Evolutionary conservation across 2,329 filamentous ascomycete species (phyloP), one percentile per base, ranked within the genome.

Genomic region (Botrytis squamosa): DNA sequence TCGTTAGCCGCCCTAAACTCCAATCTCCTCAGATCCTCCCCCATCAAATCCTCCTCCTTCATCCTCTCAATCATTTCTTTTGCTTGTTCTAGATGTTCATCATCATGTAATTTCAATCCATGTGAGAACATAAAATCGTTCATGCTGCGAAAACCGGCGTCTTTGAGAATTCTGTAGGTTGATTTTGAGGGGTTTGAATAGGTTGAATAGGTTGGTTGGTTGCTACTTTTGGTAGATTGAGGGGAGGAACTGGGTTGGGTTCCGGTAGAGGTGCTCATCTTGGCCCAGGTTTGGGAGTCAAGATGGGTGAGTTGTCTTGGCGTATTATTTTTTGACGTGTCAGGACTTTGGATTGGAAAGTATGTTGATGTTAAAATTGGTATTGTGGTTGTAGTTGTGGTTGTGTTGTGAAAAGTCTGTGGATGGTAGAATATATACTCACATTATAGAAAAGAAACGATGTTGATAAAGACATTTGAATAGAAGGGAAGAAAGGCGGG

Each of bases 211-310:
- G 2, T 18, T 16, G n/a, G 6, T 29, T 29, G 25, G 8, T n/a
- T 0, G 12, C 14, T 2, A 29, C 0, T 18, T 29, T 55, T 8
- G 5, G 6, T n/a, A 18, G 12, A 8, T 29, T 16, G 52, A 55
- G n/a, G 6, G 3, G 49, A n/a, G 25, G 25, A 20, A n/a, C 10
- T 6, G 49, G 10, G 49, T 52, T 12, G 49, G 0, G 3, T n/a
- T n/a, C 14, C 1, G 49, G 49, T 14, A 14, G 49, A 8, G 52
- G 25, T 16, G 25, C 16, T 29, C 52, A 55, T 55, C 8, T 18
- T 16, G n/a, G 14, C n/a, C 12, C 25, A 55, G 52, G 25, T 18
- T 46, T 46, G 7, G 2, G 44, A 8, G 20, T 46, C 20, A 1
- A 46, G 18, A 18, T 46, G 18, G 7, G 44, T 46, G 42, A 46